Evolutionary conservation across 768 basidiomycete genomes (phyloP).

Genomic region (Dioszegia hungarica): DNA sequence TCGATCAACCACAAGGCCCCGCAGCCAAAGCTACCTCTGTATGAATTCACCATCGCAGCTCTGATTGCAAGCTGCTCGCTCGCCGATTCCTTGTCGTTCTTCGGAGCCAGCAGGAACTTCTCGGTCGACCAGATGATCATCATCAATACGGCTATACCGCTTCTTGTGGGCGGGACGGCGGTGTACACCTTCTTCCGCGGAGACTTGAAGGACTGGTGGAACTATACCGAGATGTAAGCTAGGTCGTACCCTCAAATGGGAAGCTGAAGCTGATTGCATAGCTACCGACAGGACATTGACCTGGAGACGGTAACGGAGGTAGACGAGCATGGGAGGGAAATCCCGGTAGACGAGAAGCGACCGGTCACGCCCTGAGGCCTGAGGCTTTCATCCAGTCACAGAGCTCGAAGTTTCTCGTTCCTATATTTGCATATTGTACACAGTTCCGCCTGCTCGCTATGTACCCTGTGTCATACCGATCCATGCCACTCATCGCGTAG

Average conservation of each 20-base stretch:
- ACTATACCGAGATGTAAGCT: slow-evolving; percentile 1
- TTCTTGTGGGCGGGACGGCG: not conserved
- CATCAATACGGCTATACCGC: not conserved
- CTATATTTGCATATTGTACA: too few species aligned
- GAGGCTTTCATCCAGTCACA: too few species aligned
- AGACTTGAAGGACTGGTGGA: slow-evolving; percentile 1
- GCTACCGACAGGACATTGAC: not conserved
- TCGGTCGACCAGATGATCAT: not conserved
- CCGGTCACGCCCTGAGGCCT: not conserved
- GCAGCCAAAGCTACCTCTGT: not conserved
- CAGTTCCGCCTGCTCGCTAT: too few species aligned
- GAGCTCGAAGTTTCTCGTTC: too few species aligned
- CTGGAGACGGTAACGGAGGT: not conserved
- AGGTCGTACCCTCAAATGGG: too few species aligned
- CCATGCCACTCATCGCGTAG: too few species aligned
- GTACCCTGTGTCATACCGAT: too few species aligned
- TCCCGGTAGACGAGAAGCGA: not conserved
- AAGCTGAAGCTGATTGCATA: not conserved
- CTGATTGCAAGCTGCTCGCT: not conserved
- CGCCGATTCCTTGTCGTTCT: not conserved
- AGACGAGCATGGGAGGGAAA: not conserved
- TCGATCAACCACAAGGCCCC: not conserved
- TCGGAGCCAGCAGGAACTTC: not conserved
- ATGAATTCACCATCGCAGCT: not conserved
- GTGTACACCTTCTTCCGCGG: not conserved